Evolutionary conservation across 1,284 basidiomycete species (phyloP).

Genomic region (Ganoderma multipileum): DNA sequence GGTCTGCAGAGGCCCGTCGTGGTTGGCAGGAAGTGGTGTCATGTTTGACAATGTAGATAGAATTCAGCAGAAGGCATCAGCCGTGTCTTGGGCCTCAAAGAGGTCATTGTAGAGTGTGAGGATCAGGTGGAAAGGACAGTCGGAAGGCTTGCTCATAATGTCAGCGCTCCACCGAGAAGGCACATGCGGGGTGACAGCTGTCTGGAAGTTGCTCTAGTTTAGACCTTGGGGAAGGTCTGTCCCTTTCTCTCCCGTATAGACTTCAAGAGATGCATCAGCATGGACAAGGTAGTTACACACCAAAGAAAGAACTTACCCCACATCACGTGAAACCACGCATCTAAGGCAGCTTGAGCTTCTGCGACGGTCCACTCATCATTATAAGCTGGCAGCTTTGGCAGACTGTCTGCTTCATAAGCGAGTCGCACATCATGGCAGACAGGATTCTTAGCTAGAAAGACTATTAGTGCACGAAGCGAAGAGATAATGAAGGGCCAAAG

Average conservation of each 20-base stretch:
- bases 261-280: background rate
- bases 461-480: background rate
- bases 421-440: background rate
- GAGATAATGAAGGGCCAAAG: too few species aligned
- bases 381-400: background rate
- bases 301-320: background rate
- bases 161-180: background rate
- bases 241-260: background rate
- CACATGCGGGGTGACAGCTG: background rate
- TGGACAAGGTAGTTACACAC: background rate
- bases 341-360: background rate
- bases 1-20: background rate
- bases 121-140: too few species aligned
- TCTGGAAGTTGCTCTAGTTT: background rate
- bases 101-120: background rate
- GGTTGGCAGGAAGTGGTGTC: background rate
- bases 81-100: background rate
- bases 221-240: background rate
- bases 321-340: background rate
- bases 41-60: background rate
- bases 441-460: background rate
- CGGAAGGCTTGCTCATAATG: background rate
- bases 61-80: background rate
- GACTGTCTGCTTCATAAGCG: background rate
- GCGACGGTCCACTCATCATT: background rate